Conservation (phyloP, 495 filamentous ascomycete species). For the Friedmanniomyces simplex region DNA sequence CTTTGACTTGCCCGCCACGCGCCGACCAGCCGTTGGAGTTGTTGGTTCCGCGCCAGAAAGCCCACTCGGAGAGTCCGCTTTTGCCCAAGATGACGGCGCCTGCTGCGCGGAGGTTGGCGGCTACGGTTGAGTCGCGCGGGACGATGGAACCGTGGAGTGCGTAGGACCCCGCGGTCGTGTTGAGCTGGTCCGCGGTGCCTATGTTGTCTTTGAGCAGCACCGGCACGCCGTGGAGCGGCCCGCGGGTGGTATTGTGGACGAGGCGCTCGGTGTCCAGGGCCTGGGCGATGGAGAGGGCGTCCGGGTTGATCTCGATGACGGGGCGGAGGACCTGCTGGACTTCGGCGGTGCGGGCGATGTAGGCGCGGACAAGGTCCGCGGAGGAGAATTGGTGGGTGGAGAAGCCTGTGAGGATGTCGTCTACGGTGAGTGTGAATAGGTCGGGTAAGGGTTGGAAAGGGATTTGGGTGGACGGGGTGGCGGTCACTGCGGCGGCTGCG, state of each 20-base stretch:
- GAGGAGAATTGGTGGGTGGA: neutral
- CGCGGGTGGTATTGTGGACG: neutral
- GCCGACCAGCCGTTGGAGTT: slow-evolving; percentile 7
- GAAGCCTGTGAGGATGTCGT: neutral
- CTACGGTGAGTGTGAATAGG: neutral
- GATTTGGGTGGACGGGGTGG: neutral
- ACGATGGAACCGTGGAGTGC: slow-evolving; percentile 37
- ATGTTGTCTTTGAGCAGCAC: slow-evolving; percentile 15
- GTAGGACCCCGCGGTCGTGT: slow-evolving; percentile 15
- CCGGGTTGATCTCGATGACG: slow-evolving; percentile 18
- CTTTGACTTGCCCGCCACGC: slow-evolving; percentile 7
- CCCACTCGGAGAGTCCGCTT: slow-evolving; percentile 36
- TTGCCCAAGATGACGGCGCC: slow-evolving; percentile 44
- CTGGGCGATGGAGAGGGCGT: slow-evolving; percentile 11
- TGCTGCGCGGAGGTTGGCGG: slow-evolving; percentile 38
- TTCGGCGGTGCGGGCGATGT: neutral
- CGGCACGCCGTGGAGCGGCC: slow-evolving; percentile 17
- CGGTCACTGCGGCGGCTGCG: neutral
- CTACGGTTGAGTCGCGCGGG: slow-evolving; percentile 38
- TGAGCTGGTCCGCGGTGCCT: slow-evolving; percentile 5
- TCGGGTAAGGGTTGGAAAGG: neutral
- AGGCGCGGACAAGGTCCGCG: slow-evolving; percentile 1
- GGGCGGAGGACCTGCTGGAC: neutral
- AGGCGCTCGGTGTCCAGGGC: slow-evolving; percentile 8
- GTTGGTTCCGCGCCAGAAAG: slow-evolving; percentile 13